phyloP scores from a whole-genome alignment of 192 early-diverging fungal species.

The Coemansia sp. region DNA sequence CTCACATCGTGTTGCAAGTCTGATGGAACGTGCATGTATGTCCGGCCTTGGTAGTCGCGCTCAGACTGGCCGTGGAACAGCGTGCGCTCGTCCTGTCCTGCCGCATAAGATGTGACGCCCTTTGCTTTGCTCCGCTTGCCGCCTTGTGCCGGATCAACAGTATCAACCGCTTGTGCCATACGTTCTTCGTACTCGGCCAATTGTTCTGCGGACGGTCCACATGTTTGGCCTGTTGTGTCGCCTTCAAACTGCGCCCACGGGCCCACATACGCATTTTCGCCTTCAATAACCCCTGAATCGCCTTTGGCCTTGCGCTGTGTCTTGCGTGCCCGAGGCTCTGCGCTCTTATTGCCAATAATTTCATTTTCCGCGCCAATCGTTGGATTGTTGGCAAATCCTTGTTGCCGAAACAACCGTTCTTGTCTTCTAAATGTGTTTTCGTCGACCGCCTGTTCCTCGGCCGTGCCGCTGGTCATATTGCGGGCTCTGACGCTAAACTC shows the following conservation, averaged over 20 bases:
- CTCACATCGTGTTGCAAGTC: conserved; percentile 79
- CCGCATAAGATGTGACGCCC: conserved; percentile 7
- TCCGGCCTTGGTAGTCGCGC: conserved; percentile 89
- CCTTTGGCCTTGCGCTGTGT: conserved; percentile 71
- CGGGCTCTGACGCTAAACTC: conserved; percentile 15
- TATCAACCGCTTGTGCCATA: conserved; percentile 7
- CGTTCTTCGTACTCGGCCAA: conserved; percentile 44
- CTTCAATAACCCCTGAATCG: conserved; percentile 71
- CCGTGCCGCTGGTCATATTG: conserved; percentile 15
- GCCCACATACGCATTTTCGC: conserved; percentile 76
- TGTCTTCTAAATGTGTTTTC: conserved; percentile 69
- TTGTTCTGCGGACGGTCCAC: conserved; percentile 60
- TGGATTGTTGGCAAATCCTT: conserved; percentile 83
- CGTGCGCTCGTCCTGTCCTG: conserved; percentile 70
- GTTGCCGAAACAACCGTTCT: conserved; percentile 79
- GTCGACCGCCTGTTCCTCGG: conserved; percentile 35
- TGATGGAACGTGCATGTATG: conserved; percentile 94
- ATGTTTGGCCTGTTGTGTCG: conserved; percentile 64
- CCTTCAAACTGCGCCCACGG: conserved; percentile 95
- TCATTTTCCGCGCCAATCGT: conserved; percentile 56
- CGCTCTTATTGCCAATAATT: conserved; percentile 52
- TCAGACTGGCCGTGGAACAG: conserved; percentile 85
- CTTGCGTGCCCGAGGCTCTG: conserved; percentile 47
- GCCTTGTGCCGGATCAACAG: neutral
- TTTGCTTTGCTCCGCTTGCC: neutral